phyloP scores from a whole-genome alignment of 441 rosid species.

The Euphorbia schlechtendalii region DNA sequence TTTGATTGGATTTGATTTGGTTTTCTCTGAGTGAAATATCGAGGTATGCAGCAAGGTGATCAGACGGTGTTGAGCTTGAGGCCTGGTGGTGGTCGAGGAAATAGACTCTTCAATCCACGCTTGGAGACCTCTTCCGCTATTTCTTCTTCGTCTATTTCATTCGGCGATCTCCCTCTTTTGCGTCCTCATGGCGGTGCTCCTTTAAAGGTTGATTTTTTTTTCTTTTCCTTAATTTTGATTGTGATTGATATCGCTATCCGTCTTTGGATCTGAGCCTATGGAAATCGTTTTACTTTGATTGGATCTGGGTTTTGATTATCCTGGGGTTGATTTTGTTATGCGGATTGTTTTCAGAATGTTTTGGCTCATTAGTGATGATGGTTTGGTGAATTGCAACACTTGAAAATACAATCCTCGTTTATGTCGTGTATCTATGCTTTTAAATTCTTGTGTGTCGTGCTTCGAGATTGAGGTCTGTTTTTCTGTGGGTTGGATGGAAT shows the following conservation, averaged over 20 bases:
- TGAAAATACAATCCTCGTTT: background rate
- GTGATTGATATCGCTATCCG: background rate
- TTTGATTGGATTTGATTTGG: constrained; percentile 12
- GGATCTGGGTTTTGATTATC: constrained; percentile 20
- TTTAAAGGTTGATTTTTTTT: constrained; percentile 13
- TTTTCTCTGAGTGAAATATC: constrained; percentile 27
- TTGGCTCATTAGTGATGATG: background rate
- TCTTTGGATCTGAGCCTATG: constrained; percentile 12
- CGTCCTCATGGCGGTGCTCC: constrained; percentile 64
- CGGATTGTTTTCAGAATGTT: background rate
- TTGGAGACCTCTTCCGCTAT: constrained; percentile 32
- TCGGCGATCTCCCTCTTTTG: constrained; percentile 66
- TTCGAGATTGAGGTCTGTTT: background rate
- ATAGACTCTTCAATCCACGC: constrained; percentile 61
- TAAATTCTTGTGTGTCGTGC: background rate
- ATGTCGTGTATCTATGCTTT: background rate
- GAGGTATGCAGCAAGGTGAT: constrained; percentile 98
- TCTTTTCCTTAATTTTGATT: constrained; percentile 10
- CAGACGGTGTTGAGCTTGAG: constrained; percentile 91
- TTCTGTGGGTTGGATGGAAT: background rate
- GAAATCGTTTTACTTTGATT: background rate
- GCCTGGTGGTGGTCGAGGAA: constrained; percentile 78
- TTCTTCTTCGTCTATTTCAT: constrained; percentile 44
- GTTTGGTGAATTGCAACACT: no score
- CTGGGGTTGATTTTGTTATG: background rate